Conservation (phyloP, 768 basidiomycete species). For the Harrya chromipes region DNA sequence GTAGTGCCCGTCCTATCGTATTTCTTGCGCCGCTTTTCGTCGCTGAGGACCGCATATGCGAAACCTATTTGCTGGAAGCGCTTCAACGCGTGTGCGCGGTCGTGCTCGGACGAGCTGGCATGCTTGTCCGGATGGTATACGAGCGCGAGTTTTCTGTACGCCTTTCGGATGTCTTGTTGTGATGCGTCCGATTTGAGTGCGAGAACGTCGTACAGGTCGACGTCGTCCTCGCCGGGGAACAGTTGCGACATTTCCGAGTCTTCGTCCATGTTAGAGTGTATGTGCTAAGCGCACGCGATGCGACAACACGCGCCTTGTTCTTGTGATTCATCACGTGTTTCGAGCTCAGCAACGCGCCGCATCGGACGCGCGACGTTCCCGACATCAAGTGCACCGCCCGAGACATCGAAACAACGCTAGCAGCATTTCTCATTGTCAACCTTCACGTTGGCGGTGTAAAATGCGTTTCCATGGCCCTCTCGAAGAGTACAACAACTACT, state of each 20-base stretch:
- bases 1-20: conserved; percentile 90
- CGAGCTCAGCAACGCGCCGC: too few species aligned
- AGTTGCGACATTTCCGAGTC: conserved; percentile 68
- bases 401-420: too few species aligned
- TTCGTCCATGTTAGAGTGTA: conserved; percentile 46
- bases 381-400: too few species aligned
- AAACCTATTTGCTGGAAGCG: conserved; percentile 94
- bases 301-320: conserved; percentile 5
- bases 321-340: not conserved
- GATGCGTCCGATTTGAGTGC: conserved; percentile 51
- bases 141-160: conserved; percentile 84
- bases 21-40: conserved; percentile 66
- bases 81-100: conserved; percentile 63
- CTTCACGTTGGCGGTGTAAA: too few species aligned
- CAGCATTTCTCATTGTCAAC: too few species aligned
- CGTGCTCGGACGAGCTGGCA: conserved; percentile 50
- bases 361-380: too few species aligned
- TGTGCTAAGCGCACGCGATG: too few species aligned
- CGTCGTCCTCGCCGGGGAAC: conserved; percentile 68
- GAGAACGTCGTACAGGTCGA: conserved; percentile 80
- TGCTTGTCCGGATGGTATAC: conserved; percentile 91
- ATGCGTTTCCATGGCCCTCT: too few species aligned
- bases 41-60: conserved; percentile 85
- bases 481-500: not conserved
- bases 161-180: conserved; percentile 69